Evolutionary conservation across 2,329 filamentous ascomycete genomes (phyloP), one percentile per base, ranked within the genome.

Genomic region (Bisporella sp.): DNA sequence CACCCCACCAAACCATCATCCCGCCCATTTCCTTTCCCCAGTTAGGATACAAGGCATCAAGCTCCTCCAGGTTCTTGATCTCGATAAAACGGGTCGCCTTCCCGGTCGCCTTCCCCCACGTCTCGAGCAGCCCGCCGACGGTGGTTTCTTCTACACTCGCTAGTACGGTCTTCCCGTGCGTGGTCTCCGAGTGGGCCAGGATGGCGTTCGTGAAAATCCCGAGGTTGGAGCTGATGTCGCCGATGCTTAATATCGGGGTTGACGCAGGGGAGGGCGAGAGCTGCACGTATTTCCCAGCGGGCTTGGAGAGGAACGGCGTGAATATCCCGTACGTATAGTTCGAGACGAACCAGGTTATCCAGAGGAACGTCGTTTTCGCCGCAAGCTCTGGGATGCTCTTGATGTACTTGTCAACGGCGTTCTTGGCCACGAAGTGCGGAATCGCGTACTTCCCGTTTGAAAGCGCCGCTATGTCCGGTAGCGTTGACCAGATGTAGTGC

Each of bases 401-500:
- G 32, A 66, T 64, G 4, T 59, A 63, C 13, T 62, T 59, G 42
- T 72, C 69, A 13, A 69, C 59, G 1, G 48, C 51, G 1, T 58
- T 50, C 57, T 72, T 72, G 33, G 62, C 66, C 5, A 37, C 28
- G 45, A 56, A 72, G 48, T 71, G 59, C 5, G 57, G 57, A n/a
- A 75, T 65, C 29, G 62, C 44, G 5, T 69, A 66, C 35, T 64
- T 64, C 35, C 69, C 69, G 4, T 66, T 61, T 21, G 65, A 65
- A 32, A 69, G 54, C 46, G 68, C 60, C 0, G 41, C 64, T 47
- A 68, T 52, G 54, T 71, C 61, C 6, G 65, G 55, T 0, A 75
- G 64, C 1, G 71, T 70, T 51, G 65, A 71, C 61, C 69, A 75
- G 54, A 75, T 66, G 47, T 73, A 62, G 51, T 73, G 70, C 55